These are phyloP conservation scores for Cucumis variabilis DNA, from an alignment of 331 rosid species.

Conservation along the genomic window DNA sequence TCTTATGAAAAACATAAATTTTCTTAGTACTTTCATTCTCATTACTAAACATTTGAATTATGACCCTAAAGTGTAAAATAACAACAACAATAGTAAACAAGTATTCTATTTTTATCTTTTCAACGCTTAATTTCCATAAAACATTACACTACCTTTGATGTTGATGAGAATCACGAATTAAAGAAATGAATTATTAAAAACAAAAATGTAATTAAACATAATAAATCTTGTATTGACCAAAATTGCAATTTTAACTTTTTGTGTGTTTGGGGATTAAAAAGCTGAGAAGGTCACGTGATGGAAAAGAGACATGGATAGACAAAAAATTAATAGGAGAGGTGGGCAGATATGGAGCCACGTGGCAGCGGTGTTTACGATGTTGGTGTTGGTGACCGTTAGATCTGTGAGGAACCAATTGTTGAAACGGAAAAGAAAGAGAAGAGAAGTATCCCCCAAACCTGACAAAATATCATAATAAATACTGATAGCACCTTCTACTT, in stretches of 20 bases:
- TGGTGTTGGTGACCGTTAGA: constrained; percentile 24
- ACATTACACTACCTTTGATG: too few species aligned
- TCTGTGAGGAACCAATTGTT: constrained; percentile 13
- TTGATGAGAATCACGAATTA: too few species aligned
- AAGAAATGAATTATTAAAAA: too few species aligned
- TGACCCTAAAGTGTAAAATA: too few species aligned
- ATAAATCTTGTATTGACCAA: not conserved
- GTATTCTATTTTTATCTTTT: too few species aligned
- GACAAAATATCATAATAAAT: constrained; percentile 16
- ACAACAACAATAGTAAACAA: too few species aligned
- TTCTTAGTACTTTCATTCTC: too few species aligned
- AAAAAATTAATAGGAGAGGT: not conserved
- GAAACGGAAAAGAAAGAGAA: constrained; percentile 9
- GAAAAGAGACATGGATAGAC: not conserved
- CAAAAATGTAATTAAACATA: too few species aligned
- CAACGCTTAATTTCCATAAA: too few species aligned
- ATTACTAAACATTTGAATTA: too few species aligned
- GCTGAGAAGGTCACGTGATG: constrained; percentile 43
- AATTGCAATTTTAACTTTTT: not conserved
- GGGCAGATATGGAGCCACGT: constrained; percentile 37
- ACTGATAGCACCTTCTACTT: not conserved
- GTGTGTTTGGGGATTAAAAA: not conserved
- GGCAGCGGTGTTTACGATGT: constrained; percentile 20
- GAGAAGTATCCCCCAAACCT: not conserved
- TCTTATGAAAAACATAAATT: too few species aligned